Evolutionary conservation across 352 stramenopile species (phyloP).

Genomic region (Globisporangium canariense): DNA sequence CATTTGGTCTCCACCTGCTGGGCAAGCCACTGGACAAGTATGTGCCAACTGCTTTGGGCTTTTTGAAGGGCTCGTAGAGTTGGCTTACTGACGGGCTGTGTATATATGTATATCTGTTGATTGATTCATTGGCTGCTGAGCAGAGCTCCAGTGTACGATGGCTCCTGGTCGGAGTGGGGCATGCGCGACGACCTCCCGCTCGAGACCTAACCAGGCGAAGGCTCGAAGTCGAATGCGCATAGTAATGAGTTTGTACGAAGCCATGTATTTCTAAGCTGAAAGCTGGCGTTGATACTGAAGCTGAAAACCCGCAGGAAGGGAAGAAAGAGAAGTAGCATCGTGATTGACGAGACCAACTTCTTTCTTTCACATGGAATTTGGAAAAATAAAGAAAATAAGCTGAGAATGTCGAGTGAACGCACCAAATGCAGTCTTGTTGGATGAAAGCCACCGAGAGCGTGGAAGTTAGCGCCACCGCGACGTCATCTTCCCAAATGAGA

Average conservation of each 20-base stretch:
- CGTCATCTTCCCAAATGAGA: neutral
- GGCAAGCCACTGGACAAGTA: conserved; percentile 72
- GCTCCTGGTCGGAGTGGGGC: conserved; percentile 88
- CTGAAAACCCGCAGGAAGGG: too few relatives aligned
- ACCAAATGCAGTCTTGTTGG: conserved; percentile 8
- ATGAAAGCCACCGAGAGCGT: neutral
- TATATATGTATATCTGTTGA: neutral
- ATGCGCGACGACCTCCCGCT: conserved; percentile 55
- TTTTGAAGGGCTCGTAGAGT: conserved; percentile 3
- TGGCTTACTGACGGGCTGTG: conserved; percentile 3
- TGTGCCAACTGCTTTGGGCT: neutral
- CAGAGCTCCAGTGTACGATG: conserved; percentile 85
- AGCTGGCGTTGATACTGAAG: too few relatives aligned
- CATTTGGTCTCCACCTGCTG: conserved; percentile 60
- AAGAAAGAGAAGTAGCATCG: too few relatives aligned
- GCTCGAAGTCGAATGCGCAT: neutral
- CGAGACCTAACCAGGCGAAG: conserved; percentile 18
- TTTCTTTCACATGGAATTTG: neutral
- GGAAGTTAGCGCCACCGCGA: neutral
- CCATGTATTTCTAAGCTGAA: neutral
- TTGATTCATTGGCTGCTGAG: neutral
- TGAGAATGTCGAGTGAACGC: neutral
- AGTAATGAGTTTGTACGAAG: neutral
- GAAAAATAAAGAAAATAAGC: conserved; percentile 7
- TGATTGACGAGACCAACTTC: neutral